Base-by-base conservation (phyloP, 2,329 filamentous ascomycete genomes). In the Colletotrichum scovillei region DNA sequence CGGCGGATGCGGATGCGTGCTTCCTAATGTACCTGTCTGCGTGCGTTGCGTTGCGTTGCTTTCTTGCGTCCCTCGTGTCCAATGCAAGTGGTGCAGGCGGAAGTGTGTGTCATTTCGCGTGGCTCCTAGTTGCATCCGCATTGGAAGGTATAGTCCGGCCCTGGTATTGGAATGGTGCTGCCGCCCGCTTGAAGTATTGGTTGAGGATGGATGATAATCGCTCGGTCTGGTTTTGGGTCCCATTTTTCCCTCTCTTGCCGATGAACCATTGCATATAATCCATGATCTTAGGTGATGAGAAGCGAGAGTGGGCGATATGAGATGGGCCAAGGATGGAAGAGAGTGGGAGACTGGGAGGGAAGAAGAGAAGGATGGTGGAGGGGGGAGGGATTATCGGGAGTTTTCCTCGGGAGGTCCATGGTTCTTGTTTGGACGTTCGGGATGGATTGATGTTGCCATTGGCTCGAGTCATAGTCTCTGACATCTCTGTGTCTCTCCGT, bases 51-150 rank as follows among this genome's bases (percentile, higher is more conserved):
- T 49, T 14, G 32, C n/a, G 63, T 42, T 32, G 30, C 30, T 35
- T 35, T 42, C 14, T 42, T 16, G 14, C 38, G 38, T 42, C 38
- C 14, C 5, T 42, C 11, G 24, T 57, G 52, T 67, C 69, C 58
- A 72, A 56, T 63, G 52, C 65, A 69, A 59, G 59, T 64, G 66
- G 66, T 62, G 67, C 66, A 70, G 60, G 67, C 28, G 38, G n/a
- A 24, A 58, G 63, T 60, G 60, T 67, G 67, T 67, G 60, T 67
- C 71, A 73, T 73, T 73, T 73, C 71, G 71, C 67, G 46, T 67
- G 71, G 60, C 67, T 63, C 62, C 63, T 63, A 56, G 70, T 72
- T 30, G 68, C 67, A 72, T 63, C 72, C 68, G 68, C 58, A 67
- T 67, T 63, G 26, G 68, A 74, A 67, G 72, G 35, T 74, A 72